A percentile compares a stretch with the other conserved stretches of the same genome.
Evolutionary conservation across 371 early-diverging fungal genomes (phyloP).

Genomic region (Mucor racemosus): DNA sequence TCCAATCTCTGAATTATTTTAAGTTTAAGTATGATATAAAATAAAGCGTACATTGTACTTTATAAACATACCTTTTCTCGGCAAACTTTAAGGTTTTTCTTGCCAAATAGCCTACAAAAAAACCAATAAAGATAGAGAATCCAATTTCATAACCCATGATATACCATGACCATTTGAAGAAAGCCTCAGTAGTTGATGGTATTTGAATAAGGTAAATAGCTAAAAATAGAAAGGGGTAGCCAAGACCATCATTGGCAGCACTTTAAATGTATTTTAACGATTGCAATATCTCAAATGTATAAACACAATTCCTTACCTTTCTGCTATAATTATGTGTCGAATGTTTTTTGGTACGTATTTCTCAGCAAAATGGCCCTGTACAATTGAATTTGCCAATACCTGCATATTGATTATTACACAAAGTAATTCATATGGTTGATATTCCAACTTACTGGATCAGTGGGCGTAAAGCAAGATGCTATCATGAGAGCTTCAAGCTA

Average conservation of each 20-base stretch:
- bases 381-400: conserved; percentile 90
- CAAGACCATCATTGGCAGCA: conserved; percentile 83
- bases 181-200: conserved; percentile 53
- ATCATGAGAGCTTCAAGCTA: conserved; percentile 50
- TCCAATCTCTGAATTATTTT: conserved; percentile 26
- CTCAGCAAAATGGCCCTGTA: conserved; percentile 95
- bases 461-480: conserved; percentile 51
- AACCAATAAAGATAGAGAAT: conserved; percentile 76
- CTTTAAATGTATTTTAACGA: conserved; percentile 25
- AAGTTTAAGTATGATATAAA: too few species aligned
- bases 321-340: conserved; percentile 84
- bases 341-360: conserved; percentile 81
- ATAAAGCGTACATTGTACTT: background rate
- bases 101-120: conserved; percentile 73
- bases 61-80: conserved; percentile 48
- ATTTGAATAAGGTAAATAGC: conserved; percentile 70
- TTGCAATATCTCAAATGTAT: background rate
- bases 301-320: conserved; percentile 50
- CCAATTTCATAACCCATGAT: conserved; percentile 78
- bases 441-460: conserved; percentile 45
- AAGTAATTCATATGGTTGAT: too few species aligned
- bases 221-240: conserved; percentile 86
- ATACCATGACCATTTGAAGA: conserved; percentile 72
- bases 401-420: conserved; percentile 13
- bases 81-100: conserved; percentile 73